A percentile compares a stretch with the other conserved stretches of the same genome.
Evolutionary conservation across 1,139 yeast species (phyloP).

Genomic region (Hanseniaspora sp.): DNA sequence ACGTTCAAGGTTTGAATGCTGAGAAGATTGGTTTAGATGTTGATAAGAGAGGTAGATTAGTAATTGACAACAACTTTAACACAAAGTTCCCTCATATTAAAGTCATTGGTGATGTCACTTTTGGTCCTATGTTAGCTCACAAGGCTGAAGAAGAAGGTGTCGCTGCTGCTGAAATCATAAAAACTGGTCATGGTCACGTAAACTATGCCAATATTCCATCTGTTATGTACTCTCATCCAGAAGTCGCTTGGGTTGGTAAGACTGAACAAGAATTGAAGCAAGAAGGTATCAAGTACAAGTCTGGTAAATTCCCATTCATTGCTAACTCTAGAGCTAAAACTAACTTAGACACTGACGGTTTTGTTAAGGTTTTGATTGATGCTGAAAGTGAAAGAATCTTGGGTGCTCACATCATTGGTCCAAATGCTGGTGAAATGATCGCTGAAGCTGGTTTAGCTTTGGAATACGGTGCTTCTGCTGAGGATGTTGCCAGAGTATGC

Average conservation of each 20-base stretch:
- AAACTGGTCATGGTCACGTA: constrained; percentile 92
- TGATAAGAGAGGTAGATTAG: constrained; percentile 85
- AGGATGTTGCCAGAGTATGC: constrained; percentile 93
- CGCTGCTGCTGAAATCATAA: constrained; percentile 93
- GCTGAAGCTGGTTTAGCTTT: constrained; percentile 96
- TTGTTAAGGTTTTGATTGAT: constrained; percentile 90
- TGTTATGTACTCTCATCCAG: constrained; percentile 98
- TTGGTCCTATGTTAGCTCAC: constrained; percentile 99
- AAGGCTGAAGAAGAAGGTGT: constrained; percentile 99
- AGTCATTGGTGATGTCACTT: constrained; percentile 96
- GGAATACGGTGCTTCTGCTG: constrained; percentile 98
- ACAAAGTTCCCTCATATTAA: constrained; percentile 89
- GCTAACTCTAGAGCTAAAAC: constrained; percentile 99
- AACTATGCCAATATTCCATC: constrained; percentile 96
- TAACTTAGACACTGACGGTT: constrained; percentile 92
- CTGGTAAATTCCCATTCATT: constrained; percentile 95
- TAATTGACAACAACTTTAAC: constrained; percentile 87
- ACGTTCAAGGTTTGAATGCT: constrained; percentile 77
- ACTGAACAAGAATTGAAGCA: constrained; percentile 92
- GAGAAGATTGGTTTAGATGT: constrained; percentile 82
- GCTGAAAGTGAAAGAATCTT: constrained; percentile 93
- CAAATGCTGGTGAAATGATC: constrained; percentile 99
- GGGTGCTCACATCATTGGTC: constrained; percentile 95
- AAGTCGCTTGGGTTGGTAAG: constrained; percentile 98
- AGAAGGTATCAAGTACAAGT: constrained; percentile 81